Conservation (phyloP, 2,329 filamentous ascomycete genomes). For the Aspergillus alliaceus region DNA sequence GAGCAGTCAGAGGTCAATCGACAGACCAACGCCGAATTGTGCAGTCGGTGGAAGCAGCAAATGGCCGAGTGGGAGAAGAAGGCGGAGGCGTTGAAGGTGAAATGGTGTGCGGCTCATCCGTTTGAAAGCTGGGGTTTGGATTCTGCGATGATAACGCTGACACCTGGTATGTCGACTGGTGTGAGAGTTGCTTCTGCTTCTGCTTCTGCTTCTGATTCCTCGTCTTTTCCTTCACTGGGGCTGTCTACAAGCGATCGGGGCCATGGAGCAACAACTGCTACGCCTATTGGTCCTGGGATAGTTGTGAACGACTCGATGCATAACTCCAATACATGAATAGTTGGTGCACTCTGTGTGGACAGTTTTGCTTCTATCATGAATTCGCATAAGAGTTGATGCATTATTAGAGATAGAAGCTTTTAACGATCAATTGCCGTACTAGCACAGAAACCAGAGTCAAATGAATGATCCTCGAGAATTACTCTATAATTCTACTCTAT, state of each 20-base stretch:
- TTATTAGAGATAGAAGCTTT: neutral
- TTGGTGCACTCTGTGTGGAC: neutral
- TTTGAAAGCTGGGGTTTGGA: constrained; percentile 32
- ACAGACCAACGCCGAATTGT: constrained; percentile 61
- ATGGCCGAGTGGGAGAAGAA: constrained; percentile 53
- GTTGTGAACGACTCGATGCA: neutral
- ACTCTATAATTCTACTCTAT: constrained; percentile 9
- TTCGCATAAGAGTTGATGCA: neutral
- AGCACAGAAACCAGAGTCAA: neutral
- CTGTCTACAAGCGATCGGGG: neutral
- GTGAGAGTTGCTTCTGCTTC: neutral
- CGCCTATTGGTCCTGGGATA: neutral
- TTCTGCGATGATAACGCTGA: neutral
- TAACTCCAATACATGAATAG: neutral
- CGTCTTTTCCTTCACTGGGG: neutral
- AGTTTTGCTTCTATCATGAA: neutral
- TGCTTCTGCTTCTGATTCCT: neutral
- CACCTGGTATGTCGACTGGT: neutral
- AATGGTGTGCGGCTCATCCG: constrained; percentile 41
- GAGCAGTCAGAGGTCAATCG: constrained; percentile 73
- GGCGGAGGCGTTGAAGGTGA: constrained; percentile 39
- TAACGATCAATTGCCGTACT: neutral
- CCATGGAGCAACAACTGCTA: neutral
- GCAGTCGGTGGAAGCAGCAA: constrained; percentile 70
- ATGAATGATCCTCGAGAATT: constrained; percentile 3